A percentile compares a stretch with the other conserved stretches of the same genome.
phyloP scores from a whole-genome alignment of 257 asterid genomes.

The Penstemon davidsonii region DNA sequence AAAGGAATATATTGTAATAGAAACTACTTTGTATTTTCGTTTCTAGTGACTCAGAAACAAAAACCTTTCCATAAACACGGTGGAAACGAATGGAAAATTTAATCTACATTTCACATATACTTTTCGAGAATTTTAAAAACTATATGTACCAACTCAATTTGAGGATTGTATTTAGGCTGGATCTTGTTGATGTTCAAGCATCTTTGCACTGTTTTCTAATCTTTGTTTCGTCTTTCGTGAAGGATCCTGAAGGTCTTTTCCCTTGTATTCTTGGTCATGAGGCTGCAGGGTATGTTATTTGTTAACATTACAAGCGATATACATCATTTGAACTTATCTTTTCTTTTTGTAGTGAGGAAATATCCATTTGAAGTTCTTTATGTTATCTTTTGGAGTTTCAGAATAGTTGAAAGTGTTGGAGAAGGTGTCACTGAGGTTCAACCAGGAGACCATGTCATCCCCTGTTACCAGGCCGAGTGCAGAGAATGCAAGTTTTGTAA shows the following conservation, averaged over 20 bases:
- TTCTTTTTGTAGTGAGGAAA: background rate
- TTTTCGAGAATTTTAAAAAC: no score
- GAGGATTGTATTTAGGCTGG: no score
- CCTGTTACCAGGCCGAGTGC: constrained; percentile 99
- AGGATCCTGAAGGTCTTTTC: constrained; percentile 99
- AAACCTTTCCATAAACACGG: no score
- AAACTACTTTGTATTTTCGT: no score
- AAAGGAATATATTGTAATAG: no score
- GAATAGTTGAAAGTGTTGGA: constrained; percentile 87
- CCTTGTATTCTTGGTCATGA: constrained; percentile 99
- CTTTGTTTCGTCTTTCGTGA: constrained; percentile 28
- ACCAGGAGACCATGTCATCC: constrained; percentile 96
- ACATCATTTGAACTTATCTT: background rate
- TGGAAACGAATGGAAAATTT: no score
- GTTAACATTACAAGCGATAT: background rate
- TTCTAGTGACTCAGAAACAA: no score
- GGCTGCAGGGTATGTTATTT: constrained; percentile 83
- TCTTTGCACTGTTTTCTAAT: constrained; percentile 14
- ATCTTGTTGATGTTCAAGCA: background rate
- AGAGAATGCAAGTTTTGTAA: constrained; percentile 93
- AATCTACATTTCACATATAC: no score
- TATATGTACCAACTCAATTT: no score
- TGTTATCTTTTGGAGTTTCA: constrained; percentile 10
- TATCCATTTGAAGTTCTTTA: background rate
- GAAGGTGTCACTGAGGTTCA: constrained; percentile 92